A percentile compares a stretch with the other conserved stretches of the same genome.
Conservation (phyloP, 805 yeast species). For the Candida orba region DNA sequence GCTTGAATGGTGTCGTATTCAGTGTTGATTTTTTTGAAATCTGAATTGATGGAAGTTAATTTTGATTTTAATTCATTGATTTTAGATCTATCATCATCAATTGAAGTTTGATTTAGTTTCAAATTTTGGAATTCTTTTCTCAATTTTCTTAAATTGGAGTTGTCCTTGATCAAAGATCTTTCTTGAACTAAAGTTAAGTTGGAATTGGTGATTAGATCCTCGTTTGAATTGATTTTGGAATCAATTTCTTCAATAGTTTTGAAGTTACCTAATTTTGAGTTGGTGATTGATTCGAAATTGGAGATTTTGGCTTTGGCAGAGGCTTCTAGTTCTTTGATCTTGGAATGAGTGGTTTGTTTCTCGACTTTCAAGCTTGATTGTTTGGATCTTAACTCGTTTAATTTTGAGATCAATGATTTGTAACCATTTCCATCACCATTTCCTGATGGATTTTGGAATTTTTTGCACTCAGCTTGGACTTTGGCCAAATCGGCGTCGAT, state of each 20-base stretch:
- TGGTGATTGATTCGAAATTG: constrained; percentile 64
- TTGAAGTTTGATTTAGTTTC: constrained; percentile 67
- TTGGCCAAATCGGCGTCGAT: constrained; percentile 20
- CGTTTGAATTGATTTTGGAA: constrained; percentile 55
- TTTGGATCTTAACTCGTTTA: constrained; percentile 37
- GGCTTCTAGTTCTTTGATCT: constrained; percentile 64
- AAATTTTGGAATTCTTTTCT: constrained; percentile 70
- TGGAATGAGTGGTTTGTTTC: constrained; percentile 45
- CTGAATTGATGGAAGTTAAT: background rate
- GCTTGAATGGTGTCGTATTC: constrained; percentile 59
- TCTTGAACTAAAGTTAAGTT: constrained; percentile 84
- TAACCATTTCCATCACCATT: background rate
- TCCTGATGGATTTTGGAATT: constrained; percentile 4
- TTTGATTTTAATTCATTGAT: constrained; percentile 58
- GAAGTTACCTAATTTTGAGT: constrained; percentile 54
- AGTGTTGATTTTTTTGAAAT: constrained; percentile 55
- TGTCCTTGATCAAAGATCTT: constrained; percentile 77
- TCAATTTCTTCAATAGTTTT: constrained; percentile 65
- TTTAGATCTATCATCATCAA: constrained; percentile 73
- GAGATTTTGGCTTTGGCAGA: constrained; percentile 64
- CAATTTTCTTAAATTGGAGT: constrained; percentile 72
- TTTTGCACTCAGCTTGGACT: constrained; percentile 45
- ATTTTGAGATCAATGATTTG: constrained; percentile 35
- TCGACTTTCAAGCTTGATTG: constrained; percentile 41
- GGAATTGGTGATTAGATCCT: constrained; percentile 71